Percentiles rank a stretch among this genome's conserved stretches.
Conservation (phyloP, 108 stramenopile genomes). For the Nitzschia putrida region DNA sequence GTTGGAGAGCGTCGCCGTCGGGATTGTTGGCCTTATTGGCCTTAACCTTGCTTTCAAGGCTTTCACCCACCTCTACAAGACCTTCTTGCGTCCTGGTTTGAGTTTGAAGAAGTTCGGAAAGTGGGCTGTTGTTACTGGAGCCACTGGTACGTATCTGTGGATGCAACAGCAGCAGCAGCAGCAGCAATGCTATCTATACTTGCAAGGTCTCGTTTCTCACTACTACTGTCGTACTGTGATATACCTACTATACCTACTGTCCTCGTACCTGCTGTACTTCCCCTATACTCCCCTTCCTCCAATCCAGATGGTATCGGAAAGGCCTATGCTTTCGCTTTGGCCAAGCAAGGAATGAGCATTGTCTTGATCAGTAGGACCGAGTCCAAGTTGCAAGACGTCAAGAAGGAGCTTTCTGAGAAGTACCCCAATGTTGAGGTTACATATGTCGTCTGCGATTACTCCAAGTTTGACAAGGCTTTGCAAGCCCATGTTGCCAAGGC, state of each 20-base stretch:
- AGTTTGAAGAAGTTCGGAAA: slow-evolving; percentile 92
- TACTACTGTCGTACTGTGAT: background rate
- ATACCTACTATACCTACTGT: background rate
- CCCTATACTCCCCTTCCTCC: background rate
- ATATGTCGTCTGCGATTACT: slow-evolving; percentile 92
- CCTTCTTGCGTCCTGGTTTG: slow-evolving; percentile 88
- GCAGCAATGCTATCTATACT: background rate
- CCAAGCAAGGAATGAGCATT: slow-evolving; percentile 93
- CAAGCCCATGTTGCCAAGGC: slow-evolving; percentile 70
- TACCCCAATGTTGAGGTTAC: slow-evolving; percentile 75
- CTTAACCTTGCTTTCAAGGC: slow-evolving; percentile 34
- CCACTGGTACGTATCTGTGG: slow-evolving; percentile 59
- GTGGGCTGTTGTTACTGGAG: slow-evolving; percentile 98
- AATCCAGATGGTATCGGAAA: slow-evolving; percentile 94
- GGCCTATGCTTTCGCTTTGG: slow-evolving; percentile 93
- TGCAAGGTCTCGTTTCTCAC: background rate
- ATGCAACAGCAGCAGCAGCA: background rate
- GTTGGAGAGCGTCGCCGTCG: slow-evolving; percentile 23
- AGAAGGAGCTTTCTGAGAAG: slow-evolving; percentile 83
- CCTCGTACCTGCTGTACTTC: too few species aligned
- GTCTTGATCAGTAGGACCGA: slow-evolving; percentile 96
- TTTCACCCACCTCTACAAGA: slow-evolving; percentile 62
- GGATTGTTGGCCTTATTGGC: slow-evolving; percentile 28
- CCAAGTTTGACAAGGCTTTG: slow-evolving; percentile 88
- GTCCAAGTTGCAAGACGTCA: slow-evolving; percentile 89